Evolutionary conservation across 2,329 filamentous ascomycete species (phyloP).

Genomic region (Fusarium sterilihyphosum): DNA sequence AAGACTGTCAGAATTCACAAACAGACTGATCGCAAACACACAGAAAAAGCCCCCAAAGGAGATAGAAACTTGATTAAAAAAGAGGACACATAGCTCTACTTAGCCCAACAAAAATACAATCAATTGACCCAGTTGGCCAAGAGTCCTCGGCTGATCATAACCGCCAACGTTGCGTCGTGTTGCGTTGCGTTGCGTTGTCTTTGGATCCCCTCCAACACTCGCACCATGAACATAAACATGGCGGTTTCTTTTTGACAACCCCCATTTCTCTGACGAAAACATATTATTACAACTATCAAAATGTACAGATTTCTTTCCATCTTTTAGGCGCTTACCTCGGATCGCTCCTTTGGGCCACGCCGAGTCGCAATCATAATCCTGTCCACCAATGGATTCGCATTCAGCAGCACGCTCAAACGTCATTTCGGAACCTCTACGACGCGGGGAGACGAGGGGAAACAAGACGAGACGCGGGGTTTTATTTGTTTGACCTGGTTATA

Average conservation of each 20-base stretch:
- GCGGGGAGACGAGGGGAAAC: slow-evolving; percentile 25
- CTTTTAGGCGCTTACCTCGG: slow-evolving; percentile 33
- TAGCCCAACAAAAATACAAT: neutral
- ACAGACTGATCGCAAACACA: neutral
- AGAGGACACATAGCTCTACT: neutral
- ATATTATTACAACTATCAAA: slow-evolving; percentile 21
- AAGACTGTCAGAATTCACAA: slow-evolving; percentile 1
- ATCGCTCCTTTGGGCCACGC: slow-evolving; percentile 33
- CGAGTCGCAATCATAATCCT: slow-evolving; percentile 25
- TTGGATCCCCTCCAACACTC: slow-evolving; percentile 24
- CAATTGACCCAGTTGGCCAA: slow-evolving; percentile 18
- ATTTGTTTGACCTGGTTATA: slow-evolving; percentile 13
- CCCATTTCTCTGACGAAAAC: slow-evolving; percentile 34
- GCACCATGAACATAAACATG: slow-evolving; percentile 33
- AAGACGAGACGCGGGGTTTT: slow-evolving; percentile 23
- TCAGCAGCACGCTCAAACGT: slow-evolving; percentile 31
- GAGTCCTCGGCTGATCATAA: slow-evolving; percentile 26
- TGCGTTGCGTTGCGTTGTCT: slow-evolving; percentile 1
- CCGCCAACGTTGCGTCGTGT: slow-evolving; percentile 15
- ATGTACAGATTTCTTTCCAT: neutral
- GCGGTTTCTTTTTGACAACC: slow-evolving; percentile 33
- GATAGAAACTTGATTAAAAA: neutral
- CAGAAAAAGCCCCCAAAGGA: neutral
- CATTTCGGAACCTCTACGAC: slow-evolving; percentile 30
- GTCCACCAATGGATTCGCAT: slow-evolving; percentile 34